Evolutionary conservation across 352 stramenopile genomes (phyloP), one percentile per base, ranked within the genome.

Genomic region (Globisporangium takayamanum): DNA sequence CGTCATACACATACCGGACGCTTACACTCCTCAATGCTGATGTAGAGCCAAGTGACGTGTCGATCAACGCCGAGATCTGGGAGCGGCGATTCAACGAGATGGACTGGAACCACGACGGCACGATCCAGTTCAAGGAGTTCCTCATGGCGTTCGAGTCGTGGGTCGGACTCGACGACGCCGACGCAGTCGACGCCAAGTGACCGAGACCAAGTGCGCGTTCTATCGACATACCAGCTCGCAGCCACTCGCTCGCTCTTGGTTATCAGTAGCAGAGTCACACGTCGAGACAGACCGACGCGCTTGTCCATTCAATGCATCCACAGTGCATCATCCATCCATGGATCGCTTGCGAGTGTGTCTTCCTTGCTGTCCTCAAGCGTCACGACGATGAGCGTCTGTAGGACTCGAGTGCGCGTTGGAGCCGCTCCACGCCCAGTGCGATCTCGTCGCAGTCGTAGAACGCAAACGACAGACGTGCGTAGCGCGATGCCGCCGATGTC

Each of bases 71-170:
- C 26, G 77, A 73, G 22, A 91, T 93, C 37, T 90, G 76, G 74
- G 81, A 93, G 57, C 79, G 74, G 33, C 85, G 87, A 12, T 96
- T 90, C 47, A 80, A 76, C 55, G 85, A 96, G 62, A 93, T 96
- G 80, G 86, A 95, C 54, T 94, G 84, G 78, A 81, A 95, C 52
- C 65, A 89, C 45, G 84, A 94, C 61, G 87, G 86, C 20, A 78
- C 70, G 26, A 94, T 94, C 57, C 84, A 93, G 16, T 95, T 94
- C 62, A 93, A 92, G 55, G 87, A 96, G 62, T 96, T 96, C 57
- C 72, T 96, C 50, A 84, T 91, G 70, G 84, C 85, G 18, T 95
- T 94, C 55, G 81, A 89, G 52, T 91, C 81, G 8, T 96, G 85
- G 84, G 80, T 95, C 16, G 86, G 85, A 15, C 70, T 92, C 5